These are phyloP conservation scores for Babesia ovata DNA, from an alignment of 169 alveolate species.

Conservation along the genomic window DNA sequence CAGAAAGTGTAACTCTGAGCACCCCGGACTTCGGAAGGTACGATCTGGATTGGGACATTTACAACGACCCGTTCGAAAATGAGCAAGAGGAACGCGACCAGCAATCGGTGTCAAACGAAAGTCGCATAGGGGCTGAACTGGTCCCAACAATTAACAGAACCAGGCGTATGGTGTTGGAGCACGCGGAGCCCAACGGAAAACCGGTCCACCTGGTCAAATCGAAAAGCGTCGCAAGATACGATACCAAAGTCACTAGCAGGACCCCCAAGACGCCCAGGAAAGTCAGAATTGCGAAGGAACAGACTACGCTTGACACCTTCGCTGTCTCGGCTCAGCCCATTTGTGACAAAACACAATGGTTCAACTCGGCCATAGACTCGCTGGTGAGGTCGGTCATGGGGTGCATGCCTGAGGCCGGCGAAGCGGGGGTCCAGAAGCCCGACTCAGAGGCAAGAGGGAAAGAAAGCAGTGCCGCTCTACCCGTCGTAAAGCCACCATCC, in stretches of 20 bases:
- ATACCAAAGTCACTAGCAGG: slow-evolving; percentile 8
- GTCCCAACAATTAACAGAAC: neutral
- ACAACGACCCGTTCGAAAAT: slow-evolving; percentile 59
- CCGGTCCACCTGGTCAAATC: slow-evolving; percentile 35
- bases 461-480: neutral
- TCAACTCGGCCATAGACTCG: slow-evolving; percentile 26
- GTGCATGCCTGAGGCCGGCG: slow-evolving; percentile 7
- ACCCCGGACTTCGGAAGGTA: slow-evolving; percentile 42
- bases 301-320: slow-evolving; percentile 4
- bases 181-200: slow-evolving; percentile 25
- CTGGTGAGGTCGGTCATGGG: slow-evolving; percentile 29
- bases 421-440: neutral
- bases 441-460: neutral
- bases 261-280: slow-evolving; percentile 5
- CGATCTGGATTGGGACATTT: slow-evolving; percentile 66
- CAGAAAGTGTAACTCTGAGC: slow-evolving; percentile 25
- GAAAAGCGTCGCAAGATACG: slow-evolving; percentile 11
- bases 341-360: slow-evolving; percentile 25
- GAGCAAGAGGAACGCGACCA: neutral
- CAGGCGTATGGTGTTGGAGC: slow-evolving; percentile 29
- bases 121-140: neutral
- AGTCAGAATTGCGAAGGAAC: neutral
- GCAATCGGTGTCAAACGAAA: neutral
- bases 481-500: neutral
- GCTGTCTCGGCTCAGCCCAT: slow-evolving; percentile 4